Percentiles rank a stretch among this genome's conserved stretches.
phyloP scores from a whole-genome alignment of 2,329 filamentous ascomycete species.

The Aschersonia sp. region DNA sequence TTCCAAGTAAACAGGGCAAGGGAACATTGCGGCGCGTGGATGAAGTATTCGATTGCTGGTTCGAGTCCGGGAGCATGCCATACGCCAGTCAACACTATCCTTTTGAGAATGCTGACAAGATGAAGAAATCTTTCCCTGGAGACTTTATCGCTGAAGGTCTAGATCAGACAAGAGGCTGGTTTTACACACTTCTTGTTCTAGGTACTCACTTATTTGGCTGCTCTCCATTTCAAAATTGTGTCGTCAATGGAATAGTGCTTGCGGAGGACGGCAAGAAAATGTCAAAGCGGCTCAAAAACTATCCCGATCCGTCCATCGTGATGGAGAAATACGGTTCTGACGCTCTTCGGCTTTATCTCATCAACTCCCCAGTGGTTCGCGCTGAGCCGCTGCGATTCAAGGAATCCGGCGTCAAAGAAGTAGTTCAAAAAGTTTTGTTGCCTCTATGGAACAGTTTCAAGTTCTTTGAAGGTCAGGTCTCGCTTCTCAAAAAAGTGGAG shows the following conservation, averaged over 20 bases:
- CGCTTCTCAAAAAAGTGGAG: constrained; percentile 74
- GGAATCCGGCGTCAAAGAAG: constrained; percentile 84
- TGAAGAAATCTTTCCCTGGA: constrained; percentile 70
- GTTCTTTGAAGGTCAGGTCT: constrained; percentile 84
- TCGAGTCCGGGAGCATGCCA: constrained; percentile 91
- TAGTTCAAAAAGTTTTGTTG: constrained; percentile 79
- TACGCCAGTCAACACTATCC: constrained; percentile 86
- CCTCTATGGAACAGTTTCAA: constrained; percentile 95
- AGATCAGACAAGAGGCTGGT: constrained; percentile 93
- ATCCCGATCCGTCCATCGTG: constrained; percentile 71
- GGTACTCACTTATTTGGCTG: constrained; percentile 77
- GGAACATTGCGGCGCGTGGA: constrained; percentile 67
- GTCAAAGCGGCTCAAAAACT: constrained; percentile 95
- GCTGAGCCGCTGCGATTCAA: constrained; percentile 86
- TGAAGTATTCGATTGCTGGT: constrained; percentile 95
- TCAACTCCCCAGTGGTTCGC: constrained; percentile 89
- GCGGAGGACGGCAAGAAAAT: constrained; percentile 97
- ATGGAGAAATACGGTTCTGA: constrained; percentile 86
- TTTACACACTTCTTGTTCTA: constrained; percentile 81
- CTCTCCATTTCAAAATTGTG: constrained; percentile 84
- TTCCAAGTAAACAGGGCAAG: constrained; percentile 78
- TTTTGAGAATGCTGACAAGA: constrained; percentile 74
- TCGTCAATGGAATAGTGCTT: constrained; percentile 90
- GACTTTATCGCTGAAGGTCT: constrained; percentile 91
- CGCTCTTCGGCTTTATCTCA: constrained; percentile 84